Evolutionary conservation across 2,329 filamentous ascomycete species (phyloP).

Genomic region (Ceratocystis alfenasii): DNA sequence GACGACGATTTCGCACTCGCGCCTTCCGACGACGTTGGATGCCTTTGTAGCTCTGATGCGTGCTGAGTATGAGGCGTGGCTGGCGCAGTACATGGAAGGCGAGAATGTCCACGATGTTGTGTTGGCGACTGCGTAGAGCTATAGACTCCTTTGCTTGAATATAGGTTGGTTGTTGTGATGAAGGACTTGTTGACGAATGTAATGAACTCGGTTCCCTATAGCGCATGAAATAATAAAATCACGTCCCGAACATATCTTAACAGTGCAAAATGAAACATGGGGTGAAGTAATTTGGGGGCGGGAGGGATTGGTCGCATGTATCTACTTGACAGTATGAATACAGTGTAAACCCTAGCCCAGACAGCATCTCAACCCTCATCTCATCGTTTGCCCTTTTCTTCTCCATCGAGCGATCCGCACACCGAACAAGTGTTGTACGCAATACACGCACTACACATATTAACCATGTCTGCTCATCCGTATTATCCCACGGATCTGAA

Average conservation of each 20-base stretch:
- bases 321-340: background rate
- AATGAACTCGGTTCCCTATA: background rate
- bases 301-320: background rate
- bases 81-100: background rate
- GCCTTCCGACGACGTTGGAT: slow-evolving; percentile 14
- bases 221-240: background rate
- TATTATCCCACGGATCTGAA: slow-evolving; percentile 57
- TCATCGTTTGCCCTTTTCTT: background rate
- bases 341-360: background rate
- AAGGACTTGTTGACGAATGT: background rate
- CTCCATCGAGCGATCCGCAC: background rate
- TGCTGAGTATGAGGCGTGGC: slow-evolving; percentile 15
- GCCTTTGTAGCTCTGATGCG: slow-evolving; percentile 19
- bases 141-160: background rate
- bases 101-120: slow-evolving; percentile 1
- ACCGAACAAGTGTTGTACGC: background rate
- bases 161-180: background rate
- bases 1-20: slow-evolving; percentile 19
- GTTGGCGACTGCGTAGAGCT: background rate
- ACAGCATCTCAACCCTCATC: background rate
- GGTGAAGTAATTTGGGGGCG: background rate
- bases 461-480: slow-evolving; percentile 38
- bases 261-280: background rate
- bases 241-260: background rate
- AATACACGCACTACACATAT: background rate